Conservation (phyloP, 2,329 filamentous ascomycete species). For the Colletotrichum godetiae region DNA sequence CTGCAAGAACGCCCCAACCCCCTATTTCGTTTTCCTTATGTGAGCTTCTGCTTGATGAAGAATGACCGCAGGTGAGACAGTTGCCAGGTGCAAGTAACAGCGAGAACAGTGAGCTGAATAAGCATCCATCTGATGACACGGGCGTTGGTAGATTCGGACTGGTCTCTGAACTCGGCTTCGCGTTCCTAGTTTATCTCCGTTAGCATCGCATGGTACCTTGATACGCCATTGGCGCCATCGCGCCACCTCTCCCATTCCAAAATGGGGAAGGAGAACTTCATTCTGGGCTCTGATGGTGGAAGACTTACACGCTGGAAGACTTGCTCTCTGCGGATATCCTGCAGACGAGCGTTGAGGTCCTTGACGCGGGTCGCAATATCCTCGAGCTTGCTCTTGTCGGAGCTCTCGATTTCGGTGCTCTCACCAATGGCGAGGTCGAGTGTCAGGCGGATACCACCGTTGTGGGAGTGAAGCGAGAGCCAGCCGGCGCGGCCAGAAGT, state of each 20-base stretch:
- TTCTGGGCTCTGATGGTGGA: neutral
- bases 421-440: constrained; percentile 95
- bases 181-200: constrained; percentile 75
- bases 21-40: constrained; percentile 61
- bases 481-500: constrained; percentile 76
- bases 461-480: constrained; percentile 72
- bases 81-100: constrained; percentile 94
- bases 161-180: constrained; percentile 97
- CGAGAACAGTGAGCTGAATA: constrained; percentile 87
- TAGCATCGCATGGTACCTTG: neutral
- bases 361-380: constrained; percentile 89
- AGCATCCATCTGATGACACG: constrained; percentile 95
- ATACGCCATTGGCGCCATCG: neutral
- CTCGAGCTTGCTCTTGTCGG: constrained; percentile 91
- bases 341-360: constrained; percentile 87
- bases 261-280: neutral
- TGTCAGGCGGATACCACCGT: constrained; percentile 84
- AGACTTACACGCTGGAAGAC: constrained; percentile 87
- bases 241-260: neutral
- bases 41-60: constrained; percentile 99
- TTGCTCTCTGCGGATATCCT: constrained; percentile 93
- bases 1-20: constrained; percentile 1
- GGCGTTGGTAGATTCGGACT: constrained; percentile 92
- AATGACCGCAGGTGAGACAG: constrained; percentile 94
- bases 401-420: constrained; percentile 92